These are phyloP conservation scores for Vigna hirtella DNA, from an alignment of 306 rosid genomes.

Conservation along the genomic window DNA sequence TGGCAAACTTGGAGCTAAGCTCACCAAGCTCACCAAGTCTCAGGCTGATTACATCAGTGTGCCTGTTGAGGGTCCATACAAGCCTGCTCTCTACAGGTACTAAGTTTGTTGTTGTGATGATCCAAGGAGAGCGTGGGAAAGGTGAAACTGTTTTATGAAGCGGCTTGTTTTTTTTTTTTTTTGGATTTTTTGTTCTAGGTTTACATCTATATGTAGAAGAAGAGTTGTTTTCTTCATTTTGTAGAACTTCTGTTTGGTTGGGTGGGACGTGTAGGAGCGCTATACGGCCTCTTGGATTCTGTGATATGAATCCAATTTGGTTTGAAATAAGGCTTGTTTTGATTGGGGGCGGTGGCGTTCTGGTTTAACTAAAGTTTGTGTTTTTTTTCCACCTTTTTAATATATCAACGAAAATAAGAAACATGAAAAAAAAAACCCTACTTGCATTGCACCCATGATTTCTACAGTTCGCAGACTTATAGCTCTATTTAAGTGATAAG, in stretches of 20 bases:
- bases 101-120: slow-evolving; percentile 43
- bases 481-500: no score
- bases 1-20: slow-evolving; percentile 95
- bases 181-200: slow-evolving; percentile 7
- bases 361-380: slow-evolving; percentile 15
- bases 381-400: slow-evolving; percentile 39
- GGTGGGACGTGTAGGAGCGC: slow-evolving; percentile 23
- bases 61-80: slow-evolving; percentile 96
- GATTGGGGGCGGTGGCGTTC: slow-evolving; percentile 43
- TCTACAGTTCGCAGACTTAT: no score
- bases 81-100: slow-evolving; percentile 93
- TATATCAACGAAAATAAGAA: slow-evolving; percentile 26
- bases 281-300: slow-evolving; percentile 50
- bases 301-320: slow-evolving; percentile 51
- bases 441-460: no score
- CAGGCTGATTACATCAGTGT: slow-evolving; percentile 95
- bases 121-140: slow-evolving; percentile 4
- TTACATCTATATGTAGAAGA: slow-evolving; percentile 39
- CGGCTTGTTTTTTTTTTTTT: slow-evolving; percentile 38
- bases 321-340: slow-evolving; percentile 54
- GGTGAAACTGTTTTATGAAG: not conserved
- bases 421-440: not conserved
- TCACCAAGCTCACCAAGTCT: slow-evolving; percentile 74
- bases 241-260: slow-evolving; percentile 39
- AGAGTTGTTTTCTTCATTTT: slow-evolving; percentile 32